Evolutionary conservation across 1,284 basidiomycete species (phyloP).

Genomic region (Heterobasidion parviporum): DNA sequence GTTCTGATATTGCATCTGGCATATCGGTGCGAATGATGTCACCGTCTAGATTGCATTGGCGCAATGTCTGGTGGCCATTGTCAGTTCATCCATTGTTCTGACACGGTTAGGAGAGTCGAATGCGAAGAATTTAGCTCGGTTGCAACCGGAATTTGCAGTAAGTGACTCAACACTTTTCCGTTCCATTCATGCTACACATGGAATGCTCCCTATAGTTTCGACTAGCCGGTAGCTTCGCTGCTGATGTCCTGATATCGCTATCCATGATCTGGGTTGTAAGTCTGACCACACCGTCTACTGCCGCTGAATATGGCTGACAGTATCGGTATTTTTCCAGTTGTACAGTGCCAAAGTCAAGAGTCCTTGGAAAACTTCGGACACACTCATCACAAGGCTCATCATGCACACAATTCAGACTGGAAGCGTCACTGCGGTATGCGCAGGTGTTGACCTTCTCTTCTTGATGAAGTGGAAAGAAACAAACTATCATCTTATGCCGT

Average conservation of each 20-base stretch:
- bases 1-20: neutral
- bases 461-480: neutral
- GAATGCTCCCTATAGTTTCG: neutral
- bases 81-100: neutral
- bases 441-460: neutral
- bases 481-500: neutral
- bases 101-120: neutral
- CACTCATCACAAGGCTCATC: neutral
- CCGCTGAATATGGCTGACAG: neutral
- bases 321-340: neutral
- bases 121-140: neutral
- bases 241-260: neutral
- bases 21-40: neutral
- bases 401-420: neutral
- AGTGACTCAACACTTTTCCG: neutral
- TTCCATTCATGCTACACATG: neutral
- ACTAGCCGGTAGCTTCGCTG: neutral
- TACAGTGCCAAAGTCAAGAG: neutral
- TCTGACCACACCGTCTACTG: neutral
- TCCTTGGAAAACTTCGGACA: neutral
- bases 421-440: neutral
- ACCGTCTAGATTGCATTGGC: neutral
- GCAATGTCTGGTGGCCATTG: neutral
- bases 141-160: neutral
- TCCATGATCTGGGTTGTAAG: neutral